Conservation (phyloP, 2,329 filamentous ascomycete species). For the Xylaria sp. region DNA sequence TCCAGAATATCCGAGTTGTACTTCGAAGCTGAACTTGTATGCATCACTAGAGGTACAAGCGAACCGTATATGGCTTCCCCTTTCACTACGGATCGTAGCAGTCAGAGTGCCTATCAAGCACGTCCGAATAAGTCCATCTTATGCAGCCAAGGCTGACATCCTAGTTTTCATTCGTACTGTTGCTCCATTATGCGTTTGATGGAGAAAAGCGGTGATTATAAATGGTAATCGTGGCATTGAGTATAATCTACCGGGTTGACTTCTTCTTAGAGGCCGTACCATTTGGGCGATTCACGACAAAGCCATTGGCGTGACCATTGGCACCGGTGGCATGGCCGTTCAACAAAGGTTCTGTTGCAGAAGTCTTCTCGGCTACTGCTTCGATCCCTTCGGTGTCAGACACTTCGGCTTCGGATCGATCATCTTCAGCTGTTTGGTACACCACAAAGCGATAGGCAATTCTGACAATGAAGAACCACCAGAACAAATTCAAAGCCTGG, state of each 20-base stretch:
- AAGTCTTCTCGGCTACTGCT: slow-evolving; percentile 36
- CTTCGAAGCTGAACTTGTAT: slow-evolving; percentile 8
- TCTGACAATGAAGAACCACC: slow-evolving; percentile 80
- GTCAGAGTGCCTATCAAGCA: neutral
- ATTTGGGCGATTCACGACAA: slow-evolving; percentile 38
- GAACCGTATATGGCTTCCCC: slow-evolving; percentile 28
- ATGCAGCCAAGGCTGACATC: slow-evolving; percentile 9
- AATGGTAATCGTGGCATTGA: slow-evolving; percentile 15
- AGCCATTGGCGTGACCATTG: slow-evolving; percentile 44
- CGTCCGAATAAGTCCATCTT: neutral
- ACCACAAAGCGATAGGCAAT: slow-evolving; percentile 77
- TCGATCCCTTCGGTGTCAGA: slow-evolving; percentile 63
- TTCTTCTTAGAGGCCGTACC: slow-evolving; percentile 42
- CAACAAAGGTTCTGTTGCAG: slow-evolving; percentile 36
- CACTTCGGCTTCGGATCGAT: slow-evolving; percentile 75
- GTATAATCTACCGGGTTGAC: slow-evolving; percentile 38
- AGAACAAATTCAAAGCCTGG: slow-evolving; percentile 82
- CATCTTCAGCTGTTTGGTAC: slow-evolving; percentile 71
- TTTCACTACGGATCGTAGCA: neutral
- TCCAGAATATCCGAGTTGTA: neutral
- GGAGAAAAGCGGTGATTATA: slow-evolving; percentile 34
- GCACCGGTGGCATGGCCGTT: slow-evolving; percentile 43
- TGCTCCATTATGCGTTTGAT: slow-evolving; percentile 8
- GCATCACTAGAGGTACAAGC: slow-evolving; percentile 31
- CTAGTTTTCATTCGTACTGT: slow-evolving; percentile 28